phyloP scores from a whole-genome alignment of 2,329 filamentous ascomycete genomes.

The Ophiocordyceps australis region DNA sequence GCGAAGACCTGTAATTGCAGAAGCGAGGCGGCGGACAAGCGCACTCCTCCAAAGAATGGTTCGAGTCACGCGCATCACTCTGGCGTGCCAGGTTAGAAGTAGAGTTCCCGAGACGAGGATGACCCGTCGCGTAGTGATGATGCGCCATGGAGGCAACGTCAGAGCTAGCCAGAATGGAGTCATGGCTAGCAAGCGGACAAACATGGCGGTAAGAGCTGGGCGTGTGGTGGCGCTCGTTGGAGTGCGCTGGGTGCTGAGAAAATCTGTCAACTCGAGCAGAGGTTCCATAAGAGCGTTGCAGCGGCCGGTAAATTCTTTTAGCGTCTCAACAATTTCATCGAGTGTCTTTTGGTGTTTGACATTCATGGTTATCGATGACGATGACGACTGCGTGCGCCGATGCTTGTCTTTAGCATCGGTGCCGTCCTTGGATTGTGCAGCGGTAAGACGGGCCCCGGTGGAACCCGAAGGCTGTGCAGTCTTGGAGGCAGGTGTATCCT shows the following conservation, averaged over 20 bases:
- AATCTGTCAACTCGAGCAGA: slow-evolving; percentile 75
- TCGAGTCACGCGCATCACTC: slow-evolving; percentile 67
- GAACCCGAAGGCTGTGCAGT: slow-evolving; percentile 5
- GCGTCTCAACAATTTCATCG: slow-evolving; percentile 89
- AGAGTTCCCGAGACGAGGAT: slow-evolving; percentile 76
- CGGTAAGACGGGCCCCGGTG: slow-evolving; percentile 8
- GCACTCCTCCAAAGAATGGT: slow-evolving; percentile 82
- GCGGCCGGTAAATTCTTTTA: slow-evolving; percentile 76
- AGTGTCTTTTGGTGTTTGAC: slow-evolving; percentile 81
- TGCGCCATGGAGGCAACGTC: slow-evolving; percentile 62
- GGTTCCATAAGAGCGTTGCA: slow-evolving; percentile 89
- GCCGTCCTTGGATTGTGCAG: slow-evolving; percentile 6
- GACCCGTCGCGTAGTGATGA: slow-evolving; percentile 76
- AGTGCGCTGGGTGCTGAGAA: slow-evolving; percentile 77
- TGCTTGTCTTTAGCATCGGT: slow-evolving; percentile 17
- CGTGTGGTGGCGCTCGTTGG: slow-evolving; percentile 82
- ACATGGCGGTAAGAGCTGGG: slow-evolving; percentile 75
- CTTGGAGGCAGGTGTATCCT: slow-evolving; percentile 5
- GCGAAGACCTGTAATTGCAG: slow-evolving; percentile 62
- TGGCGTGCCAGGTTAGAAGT: slow-evolving; percentile 79
- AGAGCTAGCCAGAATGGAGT: slow-evolving; percentile 77
- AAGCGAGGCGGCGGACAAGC: slow-evolving; percentile 48
- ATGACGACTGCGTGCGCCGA: slow-evolving; percentile 32
- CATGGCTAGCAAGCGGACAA: slow-evolving; percentile 73
- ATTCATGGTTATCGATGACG: too few species aligned